Conservation (phyloP, 2,329 filamentous ascomycete genomes). For the Fusarium chaquense region DNA sequence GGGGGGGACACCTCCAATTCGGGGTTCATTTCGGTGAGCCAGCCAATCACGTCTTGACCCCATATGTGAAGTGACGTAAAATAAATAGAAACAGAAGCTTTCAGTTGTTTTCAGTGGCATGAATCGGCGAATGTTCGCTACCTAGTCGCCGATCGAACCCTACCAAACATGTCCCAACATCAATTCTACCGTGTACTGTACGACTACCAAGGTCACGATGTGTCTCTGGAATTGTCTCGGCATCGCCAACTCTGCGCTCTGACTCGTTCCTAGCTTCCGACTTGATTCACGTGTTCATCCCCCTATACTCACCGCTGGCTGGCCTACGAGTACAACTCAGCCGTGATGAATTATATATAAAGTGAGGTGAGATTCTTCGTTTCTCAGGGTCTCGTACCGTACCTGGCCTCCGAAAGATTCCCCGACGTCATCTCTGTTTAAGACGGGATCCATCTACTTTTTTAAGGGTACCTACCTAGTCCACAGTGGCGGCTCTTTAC, state of each 20-base stretch:
- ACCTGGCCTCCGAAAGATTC: constrained; percentile 29
- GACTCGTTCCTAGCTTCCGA: constrained; percentile 14
- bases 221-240: constrained; percentile 33
- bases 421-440: constrained; percentile 29
- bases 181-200: constrained; percentile 5
- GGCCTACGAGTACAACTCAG: constrained; percentile 4
- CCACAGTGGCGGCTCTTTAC: constrained; percentile 26
- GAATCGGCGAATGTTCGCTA: constrained; percentile 35
- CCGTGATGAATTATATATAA: constrained; percentile 23
- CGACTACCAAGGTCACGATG: constrained; percentile 31
- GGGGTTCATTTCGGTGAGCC: constrained; percentile 10
- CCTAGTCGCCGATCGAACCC: constrained; percentile 27
- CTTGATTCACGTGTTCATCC: constrained; percentile 31
- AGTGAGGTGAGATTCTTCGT: constrained; percentile 21
- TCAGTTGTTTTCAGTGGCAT: constrained; percentile 15
- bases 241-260: constrained; percentile 17
- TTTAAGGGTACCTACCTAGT: not conserved
- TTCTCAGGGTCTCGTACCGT: constrained; percentile 12
- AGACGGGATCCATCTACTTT: constrained; percentile 4
- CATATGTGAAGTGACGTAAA: constrained; percentile 32
- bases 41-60: not conserved
- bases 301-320: constrained; percentile 29
- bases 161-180: not conserved
- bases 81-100: constrained; percentile 20
- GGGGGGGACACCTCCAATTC: constrained; percentile 25